phyloP scores from a whole-genome alignment of 2,329 filamentous ascomycete species.

The Pyricularia sp. region DNA sequence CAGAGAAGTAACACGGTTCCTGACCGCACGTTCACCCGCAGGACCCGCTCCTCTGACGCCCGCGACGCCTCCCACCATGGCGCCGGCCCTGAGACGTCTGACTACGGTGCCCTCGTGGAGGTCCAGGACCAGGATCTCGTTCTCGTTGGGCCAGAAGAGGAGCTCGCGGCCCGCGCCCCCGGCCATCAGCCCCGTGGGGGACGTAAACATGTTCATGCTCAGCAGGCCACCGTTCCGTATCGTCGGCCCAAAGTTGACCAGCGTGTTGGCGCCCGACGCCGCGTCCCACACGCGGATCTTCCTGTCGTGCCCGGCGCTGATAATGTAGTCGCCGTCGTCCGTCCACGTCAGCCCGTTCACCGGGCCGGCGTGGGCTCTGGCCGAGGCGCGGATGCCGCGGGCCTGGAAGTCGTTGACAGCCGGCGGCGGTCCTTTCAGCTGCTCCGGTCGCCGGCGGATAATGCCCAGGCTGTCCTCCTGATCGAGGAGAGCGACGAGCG shows the following conservation, averaged over 20 bases:
- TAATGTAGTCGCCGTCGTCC: conserved; percentile 60
- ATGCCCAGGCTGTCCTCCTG: conserved; percentile 71
- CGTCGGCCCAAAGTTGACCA: conserved; percentile 75
- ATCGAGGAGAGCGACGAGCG: conserved; percentile 64
- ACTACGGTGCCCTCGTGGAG: conserved; percentile 64
- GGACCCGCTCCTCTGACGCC: conserved; percentile 12
- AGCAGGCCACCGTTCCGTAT: conserved; percentile 60
- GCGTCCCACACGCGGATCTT: conserved; percentile 81
- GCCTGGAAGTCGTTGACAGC: conserved; percentile 10
- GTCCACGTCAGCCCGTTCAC: conserved; percentile 83
- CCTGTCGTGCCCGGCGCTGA: conserved; percentile 73
- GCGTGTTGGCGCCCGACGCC: conserved; percentile 67
- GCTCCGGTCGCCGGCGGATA: conserved; percentile 22
- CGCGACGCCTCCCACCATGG: background rate
- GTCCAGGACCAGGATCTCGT: conserved; percentile 68
- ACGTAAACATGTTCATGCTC: conserved; percentile 44
- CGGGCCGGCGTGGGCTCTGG: conserved; percentile 62
- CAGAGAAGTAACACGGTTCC: conserved; percentile 59
- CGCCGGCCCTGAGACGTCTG: conserved; percentile 53
- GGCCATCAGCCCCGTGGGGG: conserved; percentile 43
- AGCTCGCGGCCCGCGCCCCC: conserved; percentile 42
- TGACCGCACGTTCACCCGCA: conserved; percentile 42
- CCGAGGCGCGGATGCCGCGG: conserved; percentile 30
- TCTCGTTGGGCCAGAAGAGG: conserved; percentile 70
- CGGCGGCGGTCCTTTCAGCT: background rate